Evolutionary conservation across 441 rosid species (phyloP), one percentile per base, ranked within the genome.

Genomic region (Syzygium syzygioides): DNA sequence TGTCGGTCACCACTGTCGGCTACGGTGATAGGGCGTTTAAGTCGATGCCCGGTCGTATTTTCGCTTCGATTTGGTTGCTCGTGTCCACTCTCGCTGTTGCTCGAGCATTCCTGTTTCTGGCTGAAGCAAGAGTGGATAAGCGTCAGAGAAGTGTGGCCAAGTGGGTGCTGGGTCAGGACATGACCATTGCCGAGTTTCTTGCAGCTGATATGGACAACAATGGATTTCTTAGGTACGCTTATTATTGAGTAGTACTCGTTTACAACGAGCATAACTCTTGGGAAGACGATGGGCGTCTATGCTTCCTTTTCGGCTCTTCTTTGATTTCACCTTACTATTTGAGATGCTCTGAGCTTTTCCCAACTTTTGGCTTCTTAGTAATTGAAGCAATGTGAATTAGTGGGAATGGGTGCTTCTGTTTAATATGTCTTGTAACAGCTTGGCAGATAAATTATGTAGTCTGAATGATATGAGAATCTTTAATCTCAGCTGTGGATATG

Each of bases 1-100:
- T 98, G 99, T 98, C 99, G 1, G 99, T 98, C 55, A 96, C 99
- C 14, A 98, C 99, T 0, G 98, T 97, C 87, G 99, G 99, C 7
- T 98, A 95, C 53, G 99, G 99, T 4, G 98, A 98, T 85, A 90
- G 92, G 90, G 98, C n/a, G n/a, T 97, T 96, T 91, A 89, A 54
- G 84, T 95, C 99, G 0, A 3, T 97, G 94, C 79, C 91, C 0
- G 99, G 99, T 84, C 92, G 98, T 85, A 91, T 96, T 66, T 95
- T 98, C 85, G 99, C 99, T 89, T 95, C 97, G 9, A 88, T 96
- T 66, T 98, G 98, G 99, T 89, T 98, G 94, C 96, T 98, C 86
- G 95, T 96, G 66, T 98, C 99, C 12, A 98, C 98, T 0, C 95
- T 98, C 50, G 97, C 98, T 0, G 98, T 96, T 86, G 98, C 99